Base-by-base conservation (phyloP, 306 rosid genomes). In the Cucumis melo region DNA sequence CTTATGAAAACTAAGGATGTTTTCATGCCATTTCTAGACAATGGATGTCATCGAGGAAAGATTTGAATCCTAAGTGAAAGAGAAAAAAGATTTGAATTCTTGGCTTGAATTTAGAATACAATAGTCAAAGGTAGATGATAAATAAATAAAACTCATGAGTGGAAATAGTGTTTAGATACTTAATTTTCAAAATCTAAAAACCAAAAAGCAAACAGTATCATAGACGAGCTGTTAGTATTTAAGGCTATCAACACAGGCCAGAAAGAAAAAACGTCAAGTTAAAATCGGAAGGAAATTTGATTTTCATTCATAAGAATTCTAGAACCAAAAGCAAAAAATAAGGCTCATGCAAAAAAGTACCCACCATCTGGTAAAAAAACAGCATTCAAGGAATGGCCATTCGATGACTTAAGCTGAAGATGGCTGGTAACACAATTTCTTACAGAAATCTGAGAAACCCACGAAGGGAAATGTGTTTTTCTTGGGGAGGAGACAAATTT, bases 351-450 rank as follows among this genome's bases (percentile, higher is more conserved):
- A 73, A 63, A 17, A 32, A 78, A 81, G 65, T 64, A 84, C 91
- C 46, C 72, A 91, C 97, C 98, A 58, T 87, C 97, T 60, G 84
- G 84, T 65, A 83, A 82, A 78, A 92, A 85, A 84, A 89, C 77
- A 63, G 90, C 92, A 83, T 91, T 77, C 53, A 84, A 84, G 0
- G 89, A 90, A 75, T 85, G 85, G 84, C 91, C 96, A 88, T 93
- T 91, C 81, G 96, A 90, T 64, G 93, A 89, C 80, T 83, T 91
- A 60, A 93, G 91, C 86, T 79, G 87, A 75, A 89, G 89, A 74
- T 77, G 86, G 41, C 79, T 80, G 63, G 85, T 78, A 29, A 84
- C 81, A 2, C 13, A 59, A 42, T 61, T 87, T 87, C 81, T 75
- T 1, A 64, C 77, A 19, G 59, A 79, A 84, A 81, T 74, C 64